phyloP scores from a whole-genome alignment of 768 basidiomycete species.

The Sarcomyxa edulis region DNA sequence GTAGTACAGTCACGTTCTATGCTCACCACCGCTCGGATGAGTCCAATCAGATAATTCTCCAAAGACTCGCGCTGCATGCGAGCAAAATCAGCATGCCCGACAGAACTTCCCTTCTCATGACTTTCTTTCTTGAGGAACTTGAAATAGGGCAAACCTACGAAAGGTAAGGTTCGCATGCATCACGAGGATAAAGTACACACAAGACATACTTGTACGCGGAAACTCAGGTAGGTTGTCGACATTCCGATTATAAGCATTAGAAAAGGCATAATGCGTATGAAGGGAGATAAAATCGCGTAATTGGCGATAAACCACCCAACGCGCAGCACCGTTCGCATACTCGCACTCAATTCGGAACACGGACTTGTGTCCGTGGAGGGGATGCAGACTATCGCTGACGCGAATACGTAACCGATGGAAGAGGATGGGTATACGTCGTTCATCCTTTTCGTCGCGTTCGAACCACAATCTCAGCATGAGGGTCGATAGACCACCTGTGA shows the following conservation, averaged over 20 bases:
- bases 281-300: slow-evolving; percentile 87
- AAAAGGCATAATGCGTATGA: slow-evolving; percentile 84
- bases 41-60: slow-evolving; percentile 81
- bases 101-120: slow-evolving; percentile 40
- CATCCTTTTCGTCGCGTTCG: slow-evolving; percentile 81
- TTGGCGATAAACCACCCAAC: slow-evolving; percentile 96
- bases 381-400: slow-evolving; percentile 82
- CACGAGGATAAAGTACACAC: slow-evolving; percentile 4
- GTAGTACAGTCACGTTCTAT: background rate
- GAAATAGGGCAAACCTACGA: slow-evolving; percentile 79
- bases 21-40: slow-evolving; percentile 86
- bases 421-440: slow-evolving; percentile 73
- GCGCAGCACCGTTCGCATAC: slow-evolving; percentile 86
- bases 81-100: slow-evolving; percentile 72
- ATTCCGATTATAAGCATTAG: slow-evolving; percentile 72
- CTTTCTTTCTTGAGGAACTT: slow-evolving; percentile 74
- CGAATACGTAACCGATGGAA: slow-evolving; percentile 80
- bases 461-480: slow-evolving; percentile 81
- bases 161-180: too few species aligned
- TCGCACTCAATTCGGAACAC: slow-evolving; percentile 93
- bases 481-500: slow-evolving; percentile 72
- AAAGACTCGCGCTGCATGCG: slow-evolving; percentile 75
- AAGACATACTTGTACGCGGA: slow-evolving; percentile 65
- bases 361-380: slow-evolving; percentile 68
- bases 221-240: slow-evolving; percentile 86